Evolutionary conservation across 371 early-diverging fungal genomes (phyloP), one percentile per base, ranked within the genome.

Genomic region (Funneliformis caledonium): DNA sequence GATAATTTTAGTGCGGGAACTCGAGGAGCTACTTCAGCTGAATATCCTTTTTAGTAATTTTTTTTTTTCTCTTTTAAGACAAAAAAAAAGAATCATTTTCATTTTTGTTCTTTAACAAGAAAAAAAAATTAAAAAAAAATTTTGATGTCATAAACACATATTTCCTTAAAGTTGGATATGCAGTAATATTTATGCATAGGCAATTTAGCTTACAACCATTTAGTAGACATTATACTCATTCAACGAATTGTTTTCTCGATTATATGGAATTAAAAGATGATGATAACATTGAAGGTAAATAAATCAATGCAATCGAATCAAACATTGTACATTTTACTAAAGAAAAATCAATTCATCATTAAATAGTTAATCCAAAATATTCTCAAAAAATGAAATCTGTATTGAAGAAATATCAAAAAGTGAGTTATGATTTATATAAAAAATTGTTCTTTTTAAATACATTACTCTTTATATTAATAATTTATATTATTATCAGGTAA

Each of bases 1-100:
- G 99, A 99, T 87, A 99, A 99, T 88, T 98, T 99, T 84, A 94
- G 95, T 77, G 96, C 95, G 16, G 99, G 99, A 42, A 97, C 95
- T 3, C 94, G 99, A 42, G 99, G 99, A 50, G 96, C 98, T 4
- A 91, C 93, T 4, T 98, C 98, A 22, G 96, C 99, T 42, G 99
- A 99, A 86, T 92, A 89, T 82, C 84, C 82, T 85, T 82, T 81
- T 72, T 52, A 50, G 42, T 37, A 9, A 76, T 56, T 67, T 56
- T 5, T 62, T n/a, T 64, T 62, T 60, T 12, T 60, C 3, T 59
- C 22, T n/a, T 31, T 62, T 26, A 62, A 33, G 16, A 19, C 4
- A 26, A 33, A 11, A 8, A 33, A 59, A 59, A 59, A 10, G 10
- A 59, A 59, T 9, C 12, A 26, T 26, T 10, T 62, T 31, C 16